Evolutionary conservation across 2,329 filamentous ascomycete species (phyloP).

Genomic region (Aspergillus proliferans): DNA sequence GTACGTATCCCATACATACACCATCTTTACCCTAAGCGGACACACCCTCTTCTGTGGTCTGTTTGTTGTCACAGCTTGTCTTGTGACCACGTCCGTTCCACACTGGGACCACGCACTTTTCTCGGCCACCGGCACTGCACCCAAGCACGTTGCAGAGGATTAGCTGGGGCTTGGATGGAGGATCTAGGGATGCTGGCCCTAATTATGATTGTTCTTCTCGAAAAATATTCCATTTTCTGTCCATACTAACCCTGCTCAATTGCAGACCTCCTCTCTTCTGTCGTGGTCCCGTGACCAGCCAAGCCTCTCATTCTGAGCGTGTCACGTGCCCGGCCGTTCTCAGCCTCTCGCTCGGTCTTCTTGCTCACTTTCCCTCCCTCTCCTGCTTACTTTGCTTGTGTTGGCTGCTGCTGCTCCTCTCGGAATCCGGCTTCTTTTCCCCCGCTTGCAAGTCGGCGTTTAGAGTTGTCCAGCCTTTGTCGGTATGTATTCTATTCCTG

Average conservation of each 20-base stretch:
- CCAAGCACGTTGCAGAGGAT: conserved; percentile 10
- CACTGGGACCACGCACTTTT: conserved; percentile 20
- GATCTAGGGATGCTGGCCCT: no score
- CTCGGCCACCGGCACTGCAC: conserved; percentile 9
- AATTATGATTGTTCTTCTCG: no score
- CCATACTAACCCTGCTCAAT: no score
- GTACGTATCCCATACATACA: no score
- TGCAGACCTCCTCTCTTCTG: conserved; percentile 4
- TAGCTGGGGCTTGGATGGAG: no score
- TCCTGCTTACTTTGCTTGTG: conserved; percentile 17
- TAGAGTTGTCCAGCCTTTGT: conserved; percentile 35
- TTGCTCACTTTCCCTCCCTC: conserved; percentile 8
- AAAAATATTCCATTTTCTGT: no score
- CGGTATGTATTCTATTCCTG: conserved; percentile 30
- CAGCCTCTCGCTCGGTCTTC: conserved; percentile 7
- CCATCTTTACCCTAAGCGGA: no score
- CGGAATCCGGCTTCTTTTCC: conserved; percentile 31
- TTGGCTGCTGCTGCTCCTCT: conserved; percentile 21
- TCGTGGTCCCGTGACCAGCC: conserved; percentile 23
- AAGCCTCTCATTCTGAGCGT: no score
- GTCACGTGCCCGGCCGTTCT: not conserved
- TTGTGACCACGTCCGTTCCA: conserved; percentile 11
- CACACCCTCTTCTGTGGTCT: no score
- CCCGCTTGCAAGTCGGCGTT: conserved; percentile 34
- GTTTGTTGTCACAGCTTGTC: no score